Percentiles rank a stretch among this genome's conserved stretches.
Conservation (phyloP, 2,329 filamentous ascomycete species). For the Fusarium tanahbumbuense region DNA sequence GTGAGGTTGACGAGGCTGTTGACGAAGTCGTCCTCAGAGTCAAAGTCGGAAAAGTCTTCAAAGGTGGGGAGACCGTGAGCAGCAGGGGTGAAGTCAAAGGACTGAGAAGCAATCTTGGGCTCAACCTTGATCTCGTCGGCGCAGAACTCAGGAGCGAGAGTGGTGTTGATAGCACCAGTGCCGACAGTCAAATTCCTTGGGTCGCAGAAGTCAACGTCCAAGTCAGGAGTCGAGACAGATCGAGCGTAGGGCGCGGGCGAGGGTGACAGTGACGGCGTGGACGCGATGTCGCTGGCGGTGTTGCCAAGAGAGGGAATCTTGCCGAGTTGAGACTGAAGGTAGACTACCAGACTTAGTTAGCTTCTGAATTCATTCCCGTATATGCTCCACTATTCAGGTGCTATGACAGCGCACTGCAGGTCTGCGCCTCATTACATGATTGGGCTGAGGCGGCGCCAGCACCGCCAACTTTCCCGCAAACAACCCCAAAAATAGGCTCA, state of each 20-base stretch:
- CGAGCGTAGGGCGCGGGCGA: conserved; percentile 84
- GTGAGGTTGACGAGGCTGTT: conserved; percentile 77
- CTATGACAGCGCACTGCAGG: conserved; percentile 38
- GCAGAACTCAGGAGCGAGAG: conserved; percentile 70
- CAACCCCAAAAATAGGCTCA: conserved; percentile 39
- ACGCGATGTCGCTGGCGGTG: conserved; percentile 77
- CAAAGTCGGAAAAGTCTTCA: conserved; percentile 88
- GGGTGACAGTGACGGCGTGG: conserved; percentile 84
- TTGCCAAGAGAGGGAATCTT: conserved; percentile 70
- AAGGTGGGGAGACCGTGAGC: conserved; percentile 76
- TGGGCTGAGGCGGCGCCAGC: conserved; percentile 28
- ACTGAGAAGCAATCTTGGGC: conserved; percentile 58
- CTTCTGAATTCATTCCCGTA: conserved; percentile 32
- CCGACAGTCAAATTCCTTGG: conserved; percentile 87
- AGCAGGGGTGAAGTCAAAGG: conserved; percentile 65
- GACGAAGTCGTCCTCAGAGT: conserved; percentile 87
- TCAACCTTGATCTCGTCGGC: conserved; percentile 70
- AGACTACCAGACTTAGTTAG: conserved; percentile 60
- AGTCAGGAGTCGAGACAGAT: conserved; percentile 71
- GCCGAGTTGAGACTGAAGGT: conserved; percentile 60
- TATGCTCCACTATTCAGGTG: conserved; percentile 41
- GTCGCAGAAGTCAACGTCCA: conserved; percentile 88
- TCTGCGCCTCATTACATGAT: conserved; percentile 34
- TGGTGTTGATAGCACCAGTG: conserved; percentile 62
- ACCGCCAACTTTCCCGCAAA: conserved; percentile 26